Evolutionary conservation across 176 grass and related monocot species (phyloP).

Genomic region (Zoysia japonica): DNA sequence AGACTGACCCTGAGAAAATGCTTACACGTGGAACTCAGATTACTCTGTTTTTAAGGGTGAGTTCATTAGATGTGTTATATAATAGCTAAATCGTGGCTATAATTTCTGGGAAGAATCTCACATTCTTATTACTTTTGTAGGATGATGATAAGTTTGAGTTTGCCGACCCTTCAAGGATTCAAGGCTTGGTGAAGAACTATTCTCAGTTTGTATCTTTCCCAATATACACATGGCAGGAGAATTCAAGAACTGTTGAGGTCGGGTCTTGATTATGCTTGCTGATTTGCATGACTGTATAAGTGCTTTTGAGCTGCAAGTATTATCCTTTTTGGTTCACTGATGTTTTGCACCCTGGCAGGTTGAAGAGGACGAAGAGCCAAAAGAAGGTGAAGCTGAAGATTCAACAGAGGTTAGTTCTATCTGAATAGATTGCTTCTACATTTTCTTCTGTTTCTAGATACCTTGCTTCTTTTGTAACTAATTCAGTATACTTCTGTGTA

Average conservation of each 20-base stretch:
- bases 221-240: constrained; percentile 83
- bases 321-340: constrained; percentile 2
- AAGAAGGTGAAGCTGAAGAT: constrained; percentile 84
- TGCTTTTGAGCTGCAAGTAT: background rate
- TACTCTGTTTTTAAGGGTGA: constrained; percentile 71
- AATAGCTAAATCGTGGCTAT: background rate
- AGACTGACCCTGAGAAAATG: constrained; percentile 70
- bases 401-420: constrained; percentile 43
- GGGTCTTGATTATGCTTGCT: background rate
- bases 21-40: constrained; percentile 78
- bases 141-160: constrained; percentile 78
- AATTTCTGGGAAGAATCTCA: background rate
- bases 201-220: constrained; percentile 88
- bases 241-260: constrained; percentile 81
- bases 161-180: constrained; percentile 64
- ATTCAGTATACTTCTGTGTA: constrained; percentile 6
- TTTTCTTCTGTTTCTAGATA: background rate
- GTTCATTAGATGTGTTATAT: background rate
- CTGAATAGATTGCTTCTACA: background rate
- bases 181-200: constrained; percentile 76
- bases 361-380: constrained; percentile 64
- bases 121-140: constrained; percentile 43
- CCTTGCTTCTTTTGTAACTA: background rate
- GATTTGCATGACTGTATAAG: background rate
- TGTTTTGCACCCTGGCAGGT: constrained; percentile 38